phyloP scores from a whole-genome alignment of 352 stramenopile genomes.

The Pythium chondricola region DNA sequence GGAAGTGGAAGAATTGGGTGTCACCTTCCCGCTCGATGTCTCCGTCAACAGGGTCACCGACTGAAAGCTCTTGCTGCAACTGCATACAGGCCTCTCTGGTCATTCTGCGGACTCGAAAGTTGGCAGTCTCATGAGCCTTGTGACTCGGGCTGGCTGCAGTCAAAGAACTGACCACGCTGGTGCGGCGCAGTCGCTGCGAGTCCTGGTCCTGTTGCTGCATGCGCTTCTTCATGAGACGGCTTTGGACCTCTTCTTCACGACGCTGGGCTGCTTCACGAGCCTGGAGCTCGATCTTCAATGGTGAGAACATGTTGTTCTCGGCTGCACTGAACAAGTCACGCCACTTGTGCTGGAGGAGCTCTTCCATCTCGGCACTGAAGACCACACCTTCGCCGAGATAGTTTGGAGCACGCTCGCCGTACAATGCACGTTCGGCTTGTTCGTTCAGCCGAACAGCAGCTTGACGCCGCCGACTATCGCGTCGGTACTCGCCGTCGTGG shows the following conservation, averaged over 20 bases:
- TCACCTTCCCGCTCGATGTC: slow-evolving; percentile 19
- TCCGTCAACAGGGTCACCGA: slow-evolving; percentile 32
- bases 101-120: slow-evolving; percentile 44
- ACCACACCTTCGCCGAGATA: slow-evolving; percentile 41
- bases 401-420: slow-evolving; percentile 25
- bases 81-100: slow-evolving; percentile 46
- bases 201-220: slow-evolving; percentile 50
- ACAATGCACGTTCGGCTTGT: slow-evolving; percentile 33
- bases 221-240: slow-evolving; percentile 52
- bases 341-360: slow-evolving; percentile 50
- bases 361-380: slow-evolving; percentile 42
- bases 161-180: slow-evolving; percentile 1
- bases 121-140: no score
- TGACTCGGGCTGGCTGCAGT: no score
- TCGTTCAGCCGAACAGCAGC: slow-evolving; percentile 22
- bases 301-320: slow-evolving; percentile 48
- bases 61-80: slow-evolving; percentile 40
- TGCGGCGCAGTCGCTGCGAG: slow-evolving; percentile 26
- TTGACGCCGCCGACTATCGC: no score
- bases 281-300: slow-evolving; percentile 36
- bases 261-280: slow-evolving; percentile 37
- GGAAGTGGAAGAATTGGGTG: slow-evolving; percentile 51
- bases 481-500: background rate
- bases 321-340: slow-evolving; percentile 46
- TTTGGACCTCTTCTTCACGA: slow-evolving; percentile 40